Conservation (phyloP, 2,329 filamentous ascomycete species). For the Dactylellina haptotyla region DNA sequence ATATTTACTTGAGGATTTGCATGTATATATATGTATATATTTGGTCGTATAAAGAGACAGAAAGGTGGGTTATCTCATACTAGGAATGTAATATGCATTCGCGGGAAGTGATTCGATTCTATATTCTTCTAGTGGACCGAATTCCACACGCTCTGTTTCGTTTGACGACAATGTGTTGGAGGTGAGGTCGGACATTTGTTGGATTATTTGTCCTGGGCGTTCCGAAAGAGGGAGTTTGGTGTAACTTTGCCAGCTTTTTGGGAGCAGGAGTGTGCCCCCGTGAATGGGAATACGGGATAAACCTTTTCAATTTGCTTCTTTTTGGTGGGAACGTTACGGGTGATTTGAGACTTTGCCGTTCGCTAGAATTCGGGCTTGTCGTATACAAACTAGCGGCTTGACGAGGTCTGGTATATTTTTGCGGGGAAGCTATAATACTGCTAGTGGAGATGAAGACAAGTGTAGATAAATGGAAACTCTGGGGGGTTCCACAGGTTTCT, state of each 20-base stretch:
- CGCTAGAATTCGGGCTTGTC: no score
- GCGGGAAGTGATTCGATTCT: conserved; percentile 16
- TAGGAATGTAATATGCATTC: conserved; percentile 47
- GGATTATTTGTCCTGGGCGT: conserved; percentile 15
- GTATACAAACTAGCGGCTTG: no score
- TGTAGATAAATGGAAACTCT: neutral
- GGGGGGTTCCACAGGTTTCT: neutral
- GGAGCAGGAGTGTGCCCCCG: no score
- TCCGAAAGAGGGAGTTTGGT: neutral
- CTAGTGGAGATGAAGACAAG: neutral
- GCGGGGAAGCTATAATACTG: no score
- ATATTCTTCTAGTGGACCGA: conserved; percentile 27
- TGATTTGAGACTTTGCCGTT: no score
- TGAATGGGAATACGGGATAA: no score
- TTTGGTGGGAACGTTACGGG: no score
- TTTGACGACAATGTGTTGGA: conserved; percentile 1
- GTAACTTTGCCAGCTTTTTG: conserved; percentile 15
- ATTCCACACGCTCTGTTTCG: neutral
- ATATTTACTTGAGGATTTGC: neutral
- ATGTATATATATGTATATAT: neutral
- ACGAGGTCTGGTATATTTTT: no score
- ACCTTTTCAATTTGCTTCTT: no score
- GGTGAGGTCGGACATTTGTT: conserved; percentile 45
- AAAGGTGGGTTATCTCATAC: conserved; percentile 1
- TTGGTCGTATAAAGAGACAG: neutral